A percentile compares a stretch with the other conserved stretches of the same genome.
Conservation (phyloP, 768 basidiomycete species). For the Suillus sp. region DNA sequence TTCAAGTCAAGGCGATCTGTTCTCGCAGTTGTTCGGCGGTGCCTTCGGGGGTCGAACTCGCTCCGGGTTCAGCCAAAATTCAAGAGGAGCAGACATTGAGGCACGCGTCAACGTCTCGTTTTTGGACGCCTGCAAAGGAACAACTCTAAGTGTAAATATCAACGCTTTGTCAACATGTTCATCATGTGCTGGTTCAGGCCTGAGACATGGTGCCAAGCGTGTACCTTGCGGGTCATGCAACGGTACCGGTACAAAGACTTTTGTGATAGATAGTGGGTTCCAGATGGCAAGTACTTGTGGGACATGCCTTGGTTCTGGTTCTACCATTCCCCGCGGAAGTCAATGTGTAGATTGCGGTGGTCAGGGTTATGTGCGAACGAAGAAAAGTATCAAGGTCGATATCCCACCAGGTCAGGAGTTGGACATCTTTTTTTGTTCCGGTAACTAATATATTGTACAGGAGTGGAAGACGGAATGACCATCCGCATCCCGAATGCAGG, state of each 20-base stretch:
- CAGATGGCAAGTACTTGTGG: constrained; percentile 94
- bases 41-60: constrained; percentile 54
- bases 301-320: constrained; percentile 80
- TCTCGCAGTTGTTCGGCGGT: constrained; percentile 82
- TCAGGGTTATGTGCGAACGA: constrained; percentile 82
- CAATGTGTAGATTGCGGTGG: constrained; percentile 84
- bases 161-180: constrained; percentile 82
- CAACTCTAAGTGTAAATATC: constrained; percentile 71
- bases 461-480: constrained; percentile 94
- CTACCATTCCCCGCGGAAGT: constrained; percentile 72
- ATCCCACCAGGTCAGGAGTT: constrained; percentile 76
- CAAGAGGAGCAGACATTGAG: constrained; percentile 83
- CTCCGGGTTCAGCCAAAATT: constrained; percentile 44
- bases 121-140: constrained; percentile 94
- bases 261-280: constrained; percentile 91
- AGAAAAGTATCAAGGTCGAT: constrained; percentile 76
- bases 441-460: constrained; percentile 40
- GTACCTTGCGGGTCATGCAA: constrained; percentile 78
- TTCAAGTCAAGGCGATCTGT: constrained; percentile 62
- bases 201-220: constrained; percentile 85
- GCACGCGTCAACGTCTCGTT: constrained; percentile 75
- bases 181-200: constrained; percentile 82
- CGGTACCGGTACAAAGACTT: constrained; percentile 87
- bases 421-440: constrained; percentile 3
- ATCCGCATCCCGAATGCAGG: constrained; percentile 80